phyloP scores from a whole-genome alignment of 2,329 filamentous ascomycete species.

The Hypoxylon sp. region DNA sequence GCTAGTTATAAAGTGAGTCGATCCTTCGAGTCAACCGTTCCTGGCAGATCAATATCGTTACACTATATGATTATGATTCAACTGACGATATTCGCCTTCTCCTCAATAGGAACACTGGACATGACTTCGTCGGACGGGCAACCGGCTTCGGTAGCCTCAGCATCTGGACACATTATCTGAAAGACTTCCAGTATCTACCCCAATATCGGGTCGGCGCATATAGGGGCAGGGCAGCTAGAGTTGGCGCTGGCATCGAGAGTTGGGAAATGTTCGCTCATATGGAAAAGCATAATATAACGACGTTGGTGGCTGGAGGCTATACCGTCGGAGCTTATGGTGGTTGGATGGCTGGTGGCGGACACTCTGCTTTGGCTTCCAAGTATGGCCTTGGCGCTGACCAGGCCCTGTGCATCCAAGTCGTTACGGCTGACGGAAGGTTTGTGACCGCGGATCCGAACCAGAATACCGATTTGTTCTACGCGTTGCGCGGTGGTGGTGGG shows the following conservation, averaged over 20 bases:
- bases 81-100: background rate
- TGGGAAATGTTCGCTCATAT: constrained; percentile 55
- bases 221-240: constrained; percentile 52
- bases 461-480: constrained; percentile 71
- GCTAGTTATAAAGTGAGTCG: constrained; percentile 57
- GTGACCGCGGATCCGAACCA: constrained; percentile 61
- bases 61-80: background rate
- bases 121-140: constrained; percentile 63
- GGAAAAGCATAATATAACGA: constrained; percentile 52
- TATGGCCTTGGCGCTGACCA: constrained; percentile 68
- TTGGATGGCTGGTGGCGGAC: constrained; percentile 67
- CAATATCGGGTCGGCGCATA: constrained; percentile 53
- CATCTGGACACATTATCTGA: constrained; percentile 66
- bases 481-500: constrained; percentile 67
- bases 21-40: background rate
- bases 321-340: constrained; percentile 63
- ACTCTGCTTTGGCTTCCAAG: constrained; percentile 61
- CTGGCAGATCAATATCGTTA: background rate
- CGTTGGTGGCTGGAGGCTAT: constrained; percentile 54
- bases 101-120: constrained; percentile 61
- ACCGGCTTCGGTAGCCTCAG: constrained; percentile 63
- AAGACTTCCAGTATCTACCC: constrained; percentile 58
- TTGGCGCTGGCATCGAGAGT: constrained; percentile 56
- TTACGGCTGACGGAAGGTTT: constrained; percentile 63
- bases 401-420: constrained; percentile 62